These are phyloP conservation scores for Lepidium campestre DNA, from an alignment of 441 rosid species.

Conservation along the genomic window DNA sequence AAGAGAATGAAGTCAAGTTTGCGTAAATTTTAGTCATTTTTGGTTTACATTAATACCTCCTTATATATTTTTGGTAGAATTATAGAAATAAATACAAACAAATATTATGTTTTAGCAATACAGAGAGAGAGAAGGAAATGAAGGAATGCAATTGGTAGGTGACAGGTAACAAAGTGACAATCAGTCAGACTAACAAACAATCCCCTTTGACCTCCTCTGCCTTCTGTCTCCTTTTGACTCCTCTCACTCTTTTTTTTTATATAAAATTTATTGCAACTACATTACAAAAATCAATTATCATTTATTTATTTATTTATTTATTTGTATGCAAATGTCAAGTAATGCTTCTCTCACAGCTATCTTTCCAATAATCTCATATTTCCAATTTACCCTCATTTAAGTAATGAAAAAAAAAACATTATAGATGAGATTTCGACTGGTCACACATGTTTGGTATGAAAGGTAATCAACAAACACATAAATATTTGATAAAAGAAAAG, in stretches of 20 bases:
- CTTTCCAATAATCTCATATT: too few relatives aligned
- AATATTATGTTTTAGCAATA: background rate
- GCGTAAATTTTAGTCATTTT: background rate
- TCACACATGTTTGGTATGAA: conserved; percentile 3
- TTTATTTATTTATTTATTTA: background rate
- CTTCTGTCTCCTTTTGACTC: conserved; percentile 14
- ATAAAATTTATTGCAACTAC: background rate
- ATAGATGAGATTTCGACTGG: background rate
- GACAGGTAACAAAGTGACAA: conserved; percentile 1
- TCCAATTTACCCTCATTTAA: too few relatives aligned
- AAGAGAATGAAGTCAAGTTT: background rate
- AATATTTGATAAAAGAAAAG: background rate
- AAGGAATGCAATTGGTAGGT: conserved; percentile 6
- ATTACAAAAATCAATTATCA: background rate
- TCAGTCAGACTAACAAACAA: background rate
- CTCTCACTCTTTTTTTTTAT: background rate
- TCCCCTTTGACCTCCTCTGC: conserved; percentile 9
- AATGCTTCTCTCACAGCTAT: background rate
- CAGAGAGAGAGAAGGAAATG: background rate
- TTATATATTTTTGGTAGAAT: background rate
- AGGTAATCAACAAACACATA: background rate
- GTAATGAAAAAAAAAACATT: too few relatives aligned
- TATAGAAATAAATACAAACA: too few relatives aligned
- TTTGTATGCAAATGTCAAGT: background rate
- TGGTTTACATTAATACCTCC: background rate